Evolutionary conservation across 2,329 filamentous ascomycete genomes (phyloP), one percentile per base, ranked within the genome.

Genomic region (Talaromyces sp.): DNA sequence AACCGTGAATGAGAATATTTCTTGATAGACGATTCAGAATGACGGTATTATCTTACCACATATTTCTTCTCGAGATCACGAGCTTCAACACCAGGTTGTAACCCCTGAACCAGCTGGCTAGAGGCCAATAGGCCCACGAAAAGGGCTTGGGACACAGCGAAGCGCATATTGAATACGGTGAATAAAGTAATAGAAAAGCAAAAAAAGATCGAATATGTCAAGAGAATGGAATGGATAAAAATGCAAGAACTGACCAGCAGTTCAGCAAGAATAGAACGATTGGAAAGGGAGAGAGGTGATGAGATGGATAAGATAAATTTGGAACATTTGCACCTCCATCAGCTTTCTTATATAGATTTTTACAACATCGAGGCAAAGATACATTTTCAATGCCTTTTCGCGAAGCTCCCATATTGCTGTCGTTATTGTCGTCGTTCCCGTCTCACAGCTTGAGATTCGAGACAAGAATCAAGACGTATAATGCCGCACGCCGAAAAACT

Each of bases 231-330:
- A 6, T 7, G 19, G 11, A 34, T 25, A 29, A 7, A 38, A 51
- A 25, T 34, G 31, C 13, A 61, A 51, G 43, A 61, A 61, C 59
- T 61, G 59, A 38, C 59, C 59, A 49, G 59, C 59, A 61, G 59
- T 51, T 51, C 11, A 51, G 19, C 5, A 25, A 19, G 51, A 51
- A 61, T 11, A 38, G 45, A 51, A 27, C 5, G 29, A 38, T 61
- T 6, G 11, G 10, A 58, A 38, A n/a, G 15, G 13, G 7, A 58
- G 22, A 13, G 6, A 7, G 29, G 38, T 43, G 56, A 58, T 58
- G 56, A 43, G 56, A 43, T 58, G 34, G 19, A 27, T 29, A 29
- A 51, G 47, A 40, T 7, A 29, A 58, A 58, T 2, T n/a, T 29
- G 5, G 13, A 27, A 19, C 2, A 43, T 58, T 15, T 17, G 6